A percentile compares a stretch with the other conserved stretches of the same genome.
These are phyloP conservation scores for Colletotrichum lentis DNA, from an alignment of 2,329 filamentous ascomycete species.

Conservation along the genomic window DNA sequence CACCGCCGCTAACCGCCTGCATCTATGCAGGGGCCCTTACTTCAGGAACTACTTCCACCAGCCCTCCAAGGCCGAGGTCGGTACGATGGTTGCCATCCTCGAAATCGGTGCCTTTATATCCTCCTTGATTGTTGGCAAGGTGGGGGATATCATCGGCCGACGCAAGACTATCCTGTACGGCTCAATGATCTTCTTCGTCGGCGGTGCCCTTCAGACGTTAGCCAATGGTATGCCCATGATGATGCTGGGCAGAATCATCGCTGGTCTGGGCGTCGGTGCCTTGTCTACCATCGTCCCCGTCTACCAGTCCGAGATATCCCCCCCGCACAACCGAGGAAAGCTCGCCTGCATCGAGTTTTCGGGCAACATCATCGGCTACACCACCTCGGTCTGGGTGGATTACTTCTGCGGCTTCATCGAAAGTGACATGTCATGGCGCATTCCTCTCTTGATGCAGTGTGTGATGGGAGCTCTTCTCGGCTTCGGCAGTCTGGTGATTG, in stretches of 20 bases:
- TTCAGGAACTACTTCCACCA: conserved; percentile 95
- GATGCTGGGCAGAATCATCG: conserved; percentile 82
- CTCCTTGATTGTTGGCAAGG: conserved; percentile 83
- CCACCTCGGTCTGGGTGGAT: conserved; percentile 97
- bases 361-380: conserved; percentile 95
- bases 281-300: conserved; percentile 92
- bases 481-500: conserved; percentile 88
- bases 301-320: conserved; percentile 94
- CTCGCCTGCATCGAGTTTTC: conserved; percentile 98
- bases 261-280: conserved; percentile 86
- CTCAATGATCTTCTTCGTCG: conserved; percentile 84
- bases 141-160: conserved; percentile 91
- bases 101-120: conserved; percentile 93
- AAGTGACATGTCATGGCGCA: conserved; percentile 85
- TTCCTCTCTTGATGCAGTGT: conserved; percentile 92
- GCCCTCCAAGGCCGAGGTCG: conserved; percentile 84
- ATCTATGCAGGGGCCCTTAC: conserved; percentile 72
- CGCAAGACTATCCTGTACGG: conserved; percentile 92
- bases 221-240: conserved; percentile 89
- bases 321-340: conserved; percentile 93
- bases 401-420: conserved; percentile 95
- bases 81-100: conserved; percentile 97
- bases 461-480: conserved; percentile 89
- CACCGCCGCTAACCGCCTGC: conserved; percentile 8
- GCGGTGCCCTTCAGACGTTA: conserved; percentile 84